These are phyloP conservation scores for Aaosphaeria pasadenensis DNA, from an alignment of 2,329 filamentous ascomycete species.

Conservation along the genomic window DNA sequence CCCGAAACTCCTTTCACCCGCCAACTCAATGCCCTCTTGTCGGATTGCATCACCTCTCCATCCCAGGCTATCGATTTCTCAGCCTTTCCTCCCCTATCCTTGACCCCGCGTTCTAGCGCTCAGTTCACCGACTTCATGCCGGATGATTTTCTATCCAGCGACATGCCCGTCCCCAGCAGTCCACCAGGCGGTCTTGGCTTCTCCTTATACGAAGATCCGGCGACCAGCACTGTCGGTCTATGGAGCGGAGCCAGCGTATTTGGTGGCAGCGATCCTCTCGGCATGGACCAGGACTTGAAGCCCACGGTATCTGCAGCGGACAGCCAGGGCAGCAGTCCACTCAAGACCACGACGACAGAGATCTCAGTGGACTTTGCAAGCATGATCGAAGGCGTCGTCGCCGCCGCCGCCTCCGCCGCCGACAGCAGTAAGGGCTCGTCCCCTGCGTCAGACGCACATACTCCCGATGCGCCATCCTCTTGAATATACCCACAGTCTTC, in stretches of 20 bases:
- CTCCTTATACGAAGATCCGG: slow-evolving; percentile 37
- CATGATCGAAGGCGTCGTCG: slow-evolving; percentile 37
- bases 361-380: slow-evolving; percentile 32
- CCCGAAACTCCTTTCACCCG: slow-evolving; percentile 58
- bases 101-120: slow-evolving; percentile 17
- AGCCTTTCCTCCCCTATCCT: slow-evolving; percentile 32
- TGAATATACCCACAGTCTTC: too few species aligned
- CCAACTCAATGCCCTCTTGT: slow-evolving; percentile 62
- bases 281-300: background rate
- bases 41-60: slow-evolving; percentile 27
- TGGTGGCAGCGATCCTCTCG: slow-evolving; percentile 22
- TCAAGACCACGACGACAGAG: slow-evolving; percentile 19
- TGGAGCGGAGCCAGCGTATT: slow-evolving; percentile 35
- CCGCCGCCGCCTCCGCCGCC: too few species aligned
- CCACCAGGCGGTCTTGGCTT: slow-evolving; percentile 30
- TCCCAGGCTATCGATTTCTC: slow-evolving; percentile 29
- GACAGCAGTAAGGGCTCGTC: too few species aligned
- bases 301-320: slow-evolving; percentile 4
- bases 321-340: background rate
- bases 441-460: too few species aligned
- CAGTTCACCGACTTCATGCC: slow-evolving; percentile 27
- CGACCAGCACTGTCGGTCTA: slow-evolving; percentile 28
- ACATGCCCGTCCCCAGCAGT: slow-evolving; percentile 35
- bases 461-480: too few species aligned
- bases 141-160: slow-evolving; percentile 35